Evolutionary conservation across 768 basidiomycete genomes (phyloP), one percentile per base, ranked within the genome.

Genomic region (Kondoa malvinella): DNA sequence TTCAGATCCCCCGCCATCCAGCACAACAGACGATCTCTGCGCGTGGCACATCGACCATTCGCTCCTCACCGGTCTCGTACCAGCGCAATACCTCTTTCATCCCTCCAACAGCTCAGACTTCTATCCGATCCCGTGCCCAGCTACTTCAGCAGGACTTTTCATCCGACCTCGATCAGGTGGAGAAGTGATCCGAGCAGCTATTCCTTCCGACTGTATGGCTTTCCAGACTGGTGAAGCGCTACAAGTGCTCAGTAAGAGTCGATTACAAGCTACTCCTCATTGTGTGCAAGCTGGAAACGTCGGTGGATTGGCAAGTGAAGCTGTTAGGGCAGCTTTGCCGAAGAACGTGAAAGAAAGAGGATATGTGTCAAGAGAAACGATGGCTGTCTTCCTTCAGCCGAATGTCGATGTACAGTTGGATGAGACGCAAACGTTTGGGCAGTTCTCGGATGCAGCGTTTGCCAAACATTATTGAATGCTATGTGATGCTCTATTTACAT

Each of bases 181-280:
- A 27, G 50, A 57, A 40, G 76, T 92, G 30, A 84, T 83, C 16
- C 92, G 89, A 76, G 89, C 94, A 21, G 81, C 84, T 1, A 95
- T 99, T 70, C 94, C 95, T 2, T 74, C 78, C 21, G 83, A 88
- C 74, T 89, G 86, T 74, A 78, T 94, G 64, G 94, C 92, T 1
- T 96, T 99, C 77, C 95, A 99, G 77, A 97, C 92, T 0, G 95
- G 95, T 3, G 92, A 99, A 78, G 89, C 94, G 8, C 83, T 99
- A 26, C 86, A 95, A 76, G 80, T 96, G 27, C 86, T 92, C 27
- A 96, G 94, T 1, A 84, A 81, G 12, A 84, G 85, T 16, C 83
- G 81, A 66, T 80, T 99, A 17, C 83, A 86, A 57, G 95, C 95
- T 0, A 99, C 95, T 0, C 94, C 94, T 15, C 94, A 97, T 72